Conservation (phyloP, 768 basidiomycete species). For the Boletus reticulatus region DNA sequence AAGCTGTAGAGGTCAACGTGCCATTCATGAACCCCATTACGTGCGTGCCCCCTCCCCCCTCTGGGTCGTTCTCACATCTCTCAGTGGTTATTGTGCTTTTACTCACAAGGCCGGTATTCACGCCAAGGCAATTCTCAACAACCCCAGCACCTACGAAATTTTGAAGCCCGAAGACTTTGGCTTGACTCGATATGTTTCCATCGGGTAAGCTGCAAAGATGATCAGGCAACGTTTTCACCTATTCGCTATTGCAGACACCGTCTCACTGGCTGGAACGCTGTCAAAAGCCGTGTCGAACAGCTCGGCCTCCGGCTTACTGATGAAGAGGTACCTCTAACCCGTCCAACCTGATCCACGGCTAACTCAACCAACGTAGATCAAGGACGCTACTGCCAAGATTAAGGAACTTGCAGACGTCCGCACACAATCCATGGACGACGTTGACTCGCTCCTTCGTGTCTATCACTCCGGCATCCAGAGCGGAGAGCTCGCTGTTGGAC, state of each 20-base stretch:
- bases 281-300: slow-evolving; percentile 99
- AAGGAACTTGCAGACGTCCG: slow-evolving; percentile 99
- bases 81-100: slow-evolving; percentile 97
- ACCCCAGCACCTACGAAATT: slow-evolving; percentile 99
- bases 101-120: slow-evolving; percentile 99
- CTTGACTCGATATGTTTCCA: slow-evolving; percentile 95
- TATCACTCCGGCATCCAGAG: slow-evolving; percentile 94
- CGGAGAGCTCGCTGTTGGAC: slow-evolving; percentile 91
- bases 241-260: slow-evolving; percentile 59
- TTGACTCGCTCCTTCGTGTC: slow-evolving; percentile 92
- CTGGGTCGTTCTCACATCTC: neutral
- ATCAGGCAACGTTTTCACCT: neutral
- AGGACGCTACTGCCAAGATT: slow-evolving; percentile 98
- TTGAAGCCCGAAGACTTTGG: slow-evolving; percentile 99
- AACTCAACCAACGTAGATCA: slow-evolving; percentile 53
- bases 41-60: slow-evolving; percentile 37
- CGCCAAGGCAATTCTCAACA: slow-evolving; percentile 99
- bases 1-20: slow-evolving; percentile 96
- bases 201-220: slow-evolving; percentile 54
- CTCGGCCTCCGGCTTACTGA: slow-evolving; percentile 87
- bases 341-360: slow-evolving; percentile 1
- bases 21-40: slow-evolving; percentile 97
- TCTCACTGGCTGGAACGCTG: slow-evolving; percentile 98
- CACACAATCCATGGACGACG: slow-evolving; percentile 99
- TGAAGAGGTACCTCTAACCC: slow-evolving; percentile 57